phyloP scores from a whole-genome alignment of 1,139 yeast species.

The Nakaseomyces kungkrabaensis region DNA sequence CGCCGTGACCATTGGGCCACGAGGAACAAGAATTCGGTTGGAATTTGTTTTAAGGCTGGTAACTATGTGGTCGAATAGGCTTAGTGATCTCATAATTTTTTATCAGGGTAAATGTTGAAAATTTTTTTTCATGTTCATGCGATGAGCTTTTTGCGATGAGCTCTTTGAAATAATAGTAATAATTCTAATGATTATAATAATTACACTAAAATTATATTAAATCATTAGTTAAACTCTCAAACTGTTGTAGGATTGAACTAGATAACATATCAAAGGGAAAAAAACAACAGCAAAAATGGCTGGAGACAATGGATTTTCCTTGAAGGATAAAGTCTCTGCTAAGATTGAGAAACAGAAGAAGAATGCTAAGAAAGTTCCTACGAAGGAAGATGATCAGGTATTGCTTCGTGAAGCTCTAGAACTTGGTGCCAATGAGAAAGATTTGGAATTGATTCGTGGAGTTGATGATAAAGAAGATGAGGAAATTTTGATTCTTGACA shows the following conservation, averaged over 20 bases:
- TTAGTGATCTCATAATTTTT: too few relatives aligned
- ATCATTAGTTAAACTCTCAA: too few relatives aligned
- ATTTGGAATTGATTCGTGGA: constrained; percentile 44
- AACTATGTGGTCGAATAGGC: too few relatives aligned
- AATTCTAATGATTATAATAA: neutral
- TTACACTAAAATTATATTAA: too few relatives aligned
- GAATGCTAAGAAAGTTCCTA: constrained; percentile 10
- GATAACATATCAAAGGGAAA: neutral
- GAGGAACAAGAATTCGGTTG: constrained; percentile 41
- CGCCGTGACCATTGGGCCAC: constrained; percentile 93
- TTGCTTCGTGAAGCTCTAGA: constrained; percentile 62
- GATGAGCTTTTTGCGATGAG: neutral
- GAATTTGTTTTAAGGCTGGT: constrained; percentile 4
- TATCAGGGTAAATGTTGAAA: neutral
- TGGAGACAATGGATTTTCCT: constrained; percentile 9
- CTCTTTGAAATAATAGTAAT: neutral
- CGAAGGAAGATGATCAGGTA: constrained; percentile 30
- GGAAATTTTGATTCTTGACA: constrained; percentile 25
- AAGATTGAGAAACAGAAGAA: constrained; percentile 21
- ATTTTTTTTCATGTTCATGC: neutral
- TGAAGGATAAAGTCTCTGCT: constrained; percentile 1
- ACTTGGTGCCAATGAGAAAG: constrained; percentile 66
- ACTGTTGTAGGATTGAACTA: too few relatives aligned
- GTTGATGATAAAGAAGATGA: constrained; percentile 39
- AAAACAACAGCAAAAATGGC: neutral